Conservation (phyloP, 2,329 filamentous ascomycete genomes). For the Thielaviopsis populi region DNA sequence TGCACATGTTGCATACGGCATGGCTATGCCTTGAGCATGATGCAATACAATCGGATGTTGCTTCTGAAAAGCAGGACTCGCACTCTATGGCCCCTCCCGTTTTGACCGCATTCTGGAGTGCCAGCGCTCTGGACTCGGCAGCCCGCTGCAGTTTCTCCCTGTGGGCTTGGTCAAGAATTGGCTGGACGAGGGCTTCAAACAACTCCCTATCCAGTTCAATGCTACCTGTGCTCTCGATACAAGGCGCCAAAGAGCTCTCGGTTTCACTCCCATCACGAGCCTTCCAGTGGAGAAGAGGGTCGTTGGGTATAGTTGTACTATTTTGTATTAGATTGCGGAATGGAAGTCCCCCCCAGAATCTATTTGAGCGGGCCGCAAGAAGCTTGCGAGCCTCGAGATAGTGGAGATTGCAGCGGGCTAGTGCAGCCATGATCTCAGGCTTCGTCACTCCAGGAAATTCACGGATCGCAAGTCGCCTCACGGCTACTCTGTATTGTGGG, state of each 20-base stretch:
- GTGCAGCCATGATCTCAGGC: background rate
- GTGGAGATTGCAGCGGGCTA: background rate
- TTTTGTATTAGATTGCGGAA: background rate
- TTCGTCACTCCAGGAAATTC: background rate
- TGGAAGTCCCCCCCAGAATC: background rate
- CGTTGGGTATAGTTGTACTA: background rate
- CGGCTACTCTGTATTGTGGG: background rate
- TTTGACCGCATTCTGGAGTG: conserved; percentile 32
- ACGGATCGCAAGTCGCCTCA: background rate
- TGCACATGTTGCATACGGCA: conserved; percentile 67
- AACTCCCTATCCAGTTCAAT: conserved; percentile 48
- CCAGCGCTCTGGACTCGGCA: conserved; percentile 41
- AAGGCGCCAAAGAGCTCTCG: background rate
- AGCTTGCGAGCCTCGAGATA: conserved; percentile 29
- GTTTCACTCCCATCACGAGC: background rate
- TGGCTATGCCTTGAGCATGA: conserved; percentile 37
- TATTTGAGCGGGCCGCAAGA: background rate
- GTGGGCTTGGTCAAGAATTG: conserved; percentile 28
- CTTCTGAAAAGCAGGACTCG: conserved; percentile 18
- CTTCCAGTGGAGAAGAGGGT: background rate
- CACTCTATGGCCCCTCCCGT: conserved; percentile 42
- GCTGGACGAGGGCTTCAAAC: conserved; percentile 42
- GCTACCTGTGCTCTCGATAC: conserved; percentile 48
- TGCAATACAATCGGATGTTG: background rate
- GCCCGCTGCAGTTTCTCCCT: conserved; percentile 39